A percentile compares a stretch with the other conserved stretches of the same genome.
Conservation (phyloP, 2,329 filamentous ascomycete genomes). For the Trichoderma hamatum region DNA sequence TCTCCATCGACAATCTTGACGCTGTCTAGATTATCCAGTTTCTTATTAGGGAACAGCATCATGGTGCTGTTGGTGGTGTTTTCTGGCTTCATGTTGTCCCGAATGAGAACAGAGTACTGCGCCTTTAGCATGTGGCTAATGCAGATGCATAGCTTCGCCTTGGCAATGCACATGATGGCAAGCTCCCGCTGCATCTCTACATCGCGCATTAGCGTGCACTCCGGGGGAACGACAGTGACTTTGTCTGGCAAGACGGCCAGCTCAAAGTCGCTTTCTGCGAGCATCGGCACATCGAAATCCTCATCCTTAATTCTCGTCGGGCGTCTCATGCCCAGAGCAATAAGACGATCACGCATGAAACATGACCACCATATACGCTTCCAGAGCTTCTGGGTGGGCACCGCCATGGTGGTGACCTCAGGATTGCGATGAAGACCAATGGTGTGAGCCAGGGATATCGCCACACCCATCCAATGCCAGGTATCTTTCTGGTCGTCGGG, state of each 20-base stretch:
- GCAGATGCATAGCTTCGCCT: conserved; percentile 84
- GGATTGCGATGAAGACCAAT: conserved; percentile 92
- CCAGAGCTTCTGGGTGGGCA: conserved; percentile 78
- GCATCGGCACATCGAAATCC: conserved; percentile 92
- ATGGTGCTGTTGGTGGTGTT: conserved; percentile 76
- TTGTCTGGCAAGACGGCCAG: conserved; percentile 68
- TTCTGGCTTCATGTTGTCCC: conserved; percentile 77
- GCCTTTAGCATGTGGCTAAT: conserved; percentile 88
- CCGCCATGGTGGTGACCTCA: conserved; percentile 71
- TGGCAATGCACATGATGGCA: conserved; percentile 87
- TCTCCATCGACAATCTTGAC: conserved; percentile 79
- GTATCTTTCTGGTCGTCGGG: conserved; percentile 97
- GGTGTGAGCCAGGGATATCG: conserved; percentile 88
- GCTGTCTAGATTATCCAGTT: conserved; percentile 77
- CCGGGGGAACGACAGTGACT: conserved; percentile 67
- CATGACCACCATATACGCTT: conserved; percentile 98
- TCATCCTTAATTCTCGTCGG: conserved; percentile 91
- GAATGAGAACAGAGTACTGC: conserved; percentile 89
- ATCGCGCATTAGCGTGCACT: conserved; percentile 73
- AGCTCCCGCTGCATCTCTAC: conserved; percentile 74
- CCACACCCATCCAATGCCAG: conserved; percentile 98
- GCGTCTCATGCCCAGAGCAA: conserved; percentile 90
- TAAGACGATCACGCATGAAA: conserved; percentile 90
- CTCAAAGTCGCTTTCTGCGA: conserved; percentile 83
- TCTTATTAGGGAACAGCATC: conserved; percentile 90